Evolutionary conservation across 352 stramenopile species (phyloP), one percentile per base, ranked within the genome.

Genomic region (Phytophthora syringae): DNA sequence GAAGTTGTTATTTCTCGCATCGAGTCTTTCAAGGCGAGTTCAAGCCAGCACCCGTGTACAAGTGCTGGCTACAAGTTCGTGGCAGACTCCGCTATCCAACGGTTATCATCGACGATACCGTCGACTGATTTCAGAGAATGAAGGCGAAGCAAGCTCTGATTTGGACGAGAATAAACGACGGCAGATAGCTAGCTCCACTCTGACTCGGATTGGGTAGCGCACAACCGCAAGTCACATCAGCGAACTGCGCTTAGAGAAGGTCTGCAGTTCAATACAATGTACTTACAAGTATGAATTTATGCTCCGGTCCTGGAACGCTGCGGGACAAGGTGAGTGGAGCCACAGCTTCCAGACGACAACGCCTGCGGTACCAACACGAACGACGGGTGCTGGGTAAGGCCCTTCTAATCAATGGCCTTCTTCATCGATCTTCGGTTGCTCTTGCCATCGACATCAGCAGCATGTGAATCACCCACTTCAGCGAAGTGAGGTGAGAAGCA

Each of bases 21-120:
- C 13, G 77, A 66, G 10, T 67, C 70, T 5, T 58, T 63, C 27
- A 50, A 52, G 24, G 52, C 54, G 18, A 67, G 47, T 21, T 72
- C 67, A 10, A 70, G 79, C 25, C 74, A 83, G 53, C 71, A 47
- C 82, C 74, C 7, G 56, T 89, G 45, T 82, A 79, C 68, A 87
- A 82, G 50, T 92, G 81, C 21, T 47, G 89, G 16, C 39, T 82
- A 22, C 70, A 76, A 24, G 42, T 83, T 63, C 56, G 39, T 93
- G 82, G 82, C 55, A 80, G 32, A 87, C 80, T 16, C 80, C 80
- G n/a, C 61, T 87, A 16, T 88, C 81, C 18, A 90, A 92, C 28
- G 84, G 80, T 72, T 13, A 73, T 89, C 44, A 89, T 90, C 57
- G 74, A 89, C 82, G 82, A 34, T 84, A 88, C 54, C 77, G 80